Conservation (phyloP, 257 asterid species). For the Gentiana straminea region DNA sequence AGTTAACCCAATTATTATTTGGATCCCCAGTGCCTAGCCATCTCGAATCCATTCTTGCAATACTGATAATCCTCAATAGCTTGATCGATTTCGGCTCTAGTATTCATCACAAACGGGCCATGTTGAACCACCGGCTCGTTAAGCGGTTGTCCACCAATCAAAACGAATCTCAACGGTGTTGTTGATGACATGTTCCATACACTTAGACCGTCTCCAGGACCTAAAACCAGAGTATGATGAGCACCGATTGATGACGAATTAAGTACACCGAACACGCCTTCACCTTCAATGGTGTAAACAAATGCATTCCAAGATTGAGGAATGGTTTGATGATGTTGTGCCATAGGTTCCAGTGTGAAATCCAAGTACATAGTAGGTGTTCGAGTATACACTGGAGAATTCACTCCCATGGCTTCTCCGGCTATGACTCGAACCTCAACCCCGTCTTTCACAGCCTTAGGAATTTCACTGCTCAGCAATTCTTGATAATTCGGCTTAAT, state of each 20-base stretch:
- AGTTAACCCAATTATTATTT: slow-evolving; percentile 13
- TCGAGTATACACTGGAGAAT: slow-evolving; percentile 67
- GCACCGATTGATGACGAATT: slow-evolving; percentile 35
- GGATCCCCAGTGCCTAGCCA: slow-evolving; percentile 72
- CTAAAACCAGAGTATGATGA: slow-evolving; percentile 67
- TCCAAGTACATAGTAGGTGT: slow-evolving; percentile 92
- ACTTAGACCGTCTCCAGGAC: slow-evolving; percentile 78
- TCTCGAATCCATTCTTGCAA: slow-evolving; percentile 76
- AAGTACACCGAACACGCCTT: slow-evolving; percentile 53
- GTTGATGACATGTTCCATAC: slow-evolving; percentile 60
- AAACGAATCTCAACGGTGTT: slow-evolving; percentile 45
- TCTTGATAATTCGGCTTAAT: slow-evolving; percentile 88
- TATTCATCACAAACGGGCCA: slow-evolving; percentile 97
- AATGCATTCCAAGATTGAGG: slow-evolving; percentile 77
- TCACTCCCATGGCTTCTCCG: slow-evolving; percentile 88
- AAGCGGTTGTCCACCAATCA: slow-evolving; percentile 76
- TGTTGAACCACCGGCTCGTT: slow-evolving; percentile 77
- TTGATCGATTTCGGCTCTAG: slow-evolving; percentile 68
- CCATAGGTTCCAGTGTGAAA: slow-evolving; percentile 44
- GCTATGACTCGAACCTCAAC: slow-evolving; percentile 74
- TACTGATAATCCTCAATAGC: slow-evolving; percentile 71
- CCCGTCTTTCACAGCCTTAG: slow-evolving; percentile 56
- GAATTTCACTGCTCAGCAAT: slow-evolving; percentile 47
- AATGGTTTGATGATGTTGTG: slow-evolving; percentile 54
- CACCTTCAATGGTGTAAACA: slow-evolving; percentile 63